A percentile compares a stretch with the other conserved stretches of the same genome.
Evolutionary conservation across 495 filamentous ascomycete genomes (phyloP).

Genomic region (Penicillium flavigenum): DNA sequence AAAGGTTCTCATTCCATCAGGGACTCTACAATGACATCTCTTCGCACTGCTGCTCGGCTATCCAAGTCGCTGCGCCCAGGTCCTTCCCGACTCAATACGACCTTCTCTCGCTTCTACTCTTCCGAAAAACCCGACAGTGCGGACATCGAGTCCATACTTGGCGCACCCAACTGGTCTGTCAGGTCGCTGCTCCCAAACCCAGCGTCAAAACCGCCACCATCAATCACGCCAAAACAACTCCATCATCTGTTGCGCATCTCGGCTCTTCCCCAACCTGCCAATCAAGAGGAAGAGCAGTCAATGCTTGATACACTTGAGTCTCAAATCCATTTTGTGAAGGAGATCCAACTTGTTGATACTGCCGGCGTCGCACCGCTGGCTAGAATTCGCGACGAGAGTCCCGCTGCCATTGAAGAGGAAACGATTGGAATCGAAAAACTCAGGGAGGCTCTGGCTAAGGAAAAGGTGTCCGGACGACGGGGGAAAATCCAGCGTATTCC

Average conservation of each 20-base stretch:
- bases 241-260: constrained; percentile 88
- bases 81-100: constrained; percentile 10
- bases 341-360: constrained; percentile 80
- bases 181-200: constrained; percentile 65
- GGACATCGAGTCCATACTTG: constrained; percentile 58
- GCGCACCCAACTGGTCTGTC: constrained; percentile 82
- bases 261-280: constrained; percentile 72
- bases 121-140: constrained; percentile 25
- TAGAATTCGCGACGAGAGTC: constrained; percentile 79
- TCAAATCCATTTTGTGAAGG: constrained; percentile 85
- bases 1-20: not conserved
- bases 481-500: constrained; percentile 45
- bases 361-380: constrained; percentile 66
- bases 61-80: constrained; percentile 15
- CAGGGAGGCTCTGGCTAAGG: constrained; percentile 52
- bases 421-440: constrained; percentile 53
- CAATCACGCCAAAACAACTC: constrained; percentile 57
- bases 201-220: constrained; percentile 28
- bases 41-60: constrained; percentile 24
- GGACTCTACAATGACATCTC: constrained; percentile 14
- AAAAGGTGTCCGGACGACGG: constrained; percentile 53
- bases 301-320: constrained; percentile 75
- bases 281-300: constrained; percentile 52
- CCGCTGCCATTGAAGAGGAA: constrained; percentile 50
- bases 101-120: constrained; percentile 25